These are phyloP conservation scores for Globisporangium barbulae DNA, from an alignment of 352 stramenopile species.

Conservation along the genomic window DNA sequence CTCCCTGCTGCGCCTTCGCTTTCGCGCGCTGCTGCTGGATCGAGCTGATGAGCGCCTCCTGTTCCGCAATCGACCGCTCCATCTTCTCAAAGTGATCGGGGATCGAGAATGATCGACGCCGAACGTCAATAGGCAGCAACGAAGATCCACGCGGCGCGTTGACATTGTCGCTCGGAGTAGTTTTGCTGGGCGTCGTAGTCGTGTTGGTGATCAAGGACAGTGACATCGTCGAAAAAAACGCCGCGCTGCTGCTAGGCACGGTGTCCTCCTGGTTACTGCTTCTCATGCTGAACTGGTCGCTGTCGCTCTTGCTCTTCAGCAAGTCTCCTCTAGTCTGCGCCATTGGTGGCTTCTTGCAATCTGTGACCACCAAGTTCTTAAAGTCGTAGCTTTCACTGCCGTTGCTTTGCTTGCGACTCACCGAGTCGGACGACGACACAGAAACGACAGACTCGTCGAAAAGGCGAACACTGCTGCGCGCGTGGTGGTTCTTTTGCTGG, in stretches of 20 bases:
- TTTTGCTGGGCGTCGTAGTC: too few species aligned
- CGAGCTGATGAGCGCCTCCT: conserved; percentile 53
- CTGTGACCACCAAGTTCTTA: conserved; percentile 36
- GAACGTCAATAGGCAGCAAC: conserved; percentile 19
- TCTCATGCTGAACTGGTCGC: neutral
- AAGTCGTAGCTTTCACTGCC: conserved; percentile 30
- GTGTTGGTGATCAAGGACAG: too few species aligned
- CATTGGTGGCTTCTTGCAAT: neutral
- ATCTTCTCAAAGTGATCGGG: conserved; percentile 51
- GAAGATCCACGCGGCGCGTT: conserved; percentile 9
- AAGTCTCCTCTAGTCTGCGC: neutral
- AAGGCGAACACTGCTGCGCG: conserved; percentile 29
- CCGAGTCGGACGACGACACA: conserved; percentile 1
- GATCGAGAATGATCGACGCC: conserved; percentile 40
- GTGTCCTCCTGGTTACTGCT: neutral
- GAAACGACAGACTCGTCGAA: conserved; percentile 36
- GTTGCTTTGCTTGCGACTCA: conserved; percentile 9
- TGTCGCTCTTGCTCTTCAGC: neutral
- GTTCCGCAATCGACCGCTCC: conserved; percentile 62
- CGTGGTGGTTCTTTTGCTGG: conserved; percentile 10
- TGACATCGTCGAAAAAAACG: too few species aligned
- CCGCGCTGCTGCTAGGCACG: too few species aligned
- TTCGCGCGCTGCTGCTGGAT: conserved; percentile 56
- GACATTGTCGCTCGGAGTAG: neutral
- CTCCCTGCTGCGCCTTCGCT: conserved; percentile 17